A percentile compares a stretch with the other conserved stretches of the same genome.
Evolutionary conservation across 2,329 filamentous ascomycete genomes (phyloP).

Genomic region (Arthrinium puccinioides): DNA sequence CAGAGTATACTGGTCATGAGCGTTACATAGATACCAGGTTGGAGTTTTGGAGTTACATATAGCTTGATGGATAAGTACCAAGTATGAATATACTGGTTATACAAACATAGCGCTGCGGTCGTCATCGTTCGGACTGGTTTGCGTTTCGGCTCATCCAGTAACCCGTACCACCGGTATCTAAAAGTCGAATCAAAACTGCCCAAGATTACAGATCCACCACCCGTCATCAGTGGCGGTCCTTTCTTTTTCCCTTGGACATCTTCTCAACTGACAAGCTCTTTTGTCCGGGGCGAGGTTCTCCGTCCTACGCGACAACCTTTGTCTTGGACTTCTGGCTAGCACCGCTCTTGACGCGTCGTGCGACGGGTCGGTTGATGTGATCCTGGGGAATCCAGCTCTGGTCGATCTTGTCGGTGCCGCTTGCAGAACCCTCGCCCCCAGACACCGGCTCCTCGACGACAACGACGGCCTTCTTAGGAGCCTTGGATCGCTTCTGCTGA

Average conservation of each 20-base stretch:
- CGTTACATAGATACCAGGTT: no score
- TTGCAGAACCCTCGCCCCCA: slow-evolving; percentile 63
- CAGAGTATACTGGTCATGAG: no score
- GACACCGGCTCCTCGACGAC: slow-evolving; percentile 53
- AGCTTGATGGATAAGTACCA: no score
- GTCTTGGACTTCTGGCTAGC: slow-evolving; percentile 37
- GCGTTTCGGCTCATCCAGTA: no score
- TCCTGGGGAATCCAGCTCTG: slow-evolving; percentile 89
- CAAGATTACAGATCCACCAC: no score
- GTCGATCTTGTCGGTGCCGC: slow-evolving; percentile 64
- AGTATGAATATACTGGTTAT: background rate
- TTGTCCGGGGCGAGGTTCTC: background rate
- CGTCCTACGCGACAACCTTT: slow-evolving; percentile 22
- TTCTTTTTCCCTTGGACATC: background rate
- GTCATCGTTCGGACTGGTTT: background rate
- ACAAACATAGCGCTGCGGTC: slow-evolving; percentile 1
- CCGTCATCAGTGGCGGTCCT: no score
- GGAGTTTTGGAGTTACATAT: no score
- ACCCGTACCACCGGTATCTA: no score
- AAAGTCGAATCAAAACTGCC: no score
- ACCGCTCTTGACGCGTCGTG: slow-evolving; percentile 57
- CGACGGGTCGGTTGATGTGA: slow-evolving; percentile 81
- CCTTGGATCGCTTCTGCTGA: slow-evolving; percentile 55
- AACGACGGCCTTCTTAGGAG: slow-evolving; percentile 57
- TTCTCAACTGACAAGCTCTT: background rate